phyloP scores from a whole-genome alignment of 2,329 filamentous ascomycete genomes.

The Colletotrichum caudatum region DNA sequence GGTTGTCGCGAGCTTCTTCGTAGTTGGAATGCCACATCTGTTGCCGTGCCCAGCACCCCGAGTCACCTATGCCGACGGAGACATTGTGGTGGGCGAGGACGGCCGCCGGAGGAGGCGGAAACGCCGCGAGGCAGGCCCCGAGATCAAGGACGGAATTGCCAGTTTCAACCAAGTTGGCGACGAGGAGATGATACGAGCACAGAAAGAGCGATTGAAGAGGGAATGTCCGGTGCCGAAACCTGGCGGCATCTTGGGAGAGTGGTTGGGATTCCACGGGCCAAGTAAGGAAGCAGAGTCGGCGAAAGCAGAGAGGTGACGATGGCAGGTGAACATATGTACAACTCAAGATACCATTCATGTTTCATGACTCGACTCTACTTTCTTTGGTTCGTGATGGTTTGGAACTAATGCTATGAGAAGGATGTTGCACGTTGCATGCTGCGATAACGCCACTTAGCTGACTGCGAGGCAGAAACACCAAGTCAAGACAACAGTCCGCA shows the following conservation, averaged over 20 bases:
- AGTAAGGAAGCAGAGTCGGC: slow-evolving; percentile 30
- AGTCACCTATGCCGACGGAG: slow-evolving; percentile 79
- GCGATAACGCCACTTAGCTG: not conserved
- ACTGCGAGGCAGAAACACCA: too few species aligned
- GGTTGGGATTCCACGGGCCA: slow-evolving; percentile 74
- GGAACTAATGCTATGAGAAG: not conserved
- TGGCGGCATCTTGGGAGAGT: slow-evolving; percentile 78
- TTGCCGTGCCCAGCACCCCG: slow-evolving; percentile 91
- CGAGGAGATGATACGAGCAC: slow-evolving; percentile 49
- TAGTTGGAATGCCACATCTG: slow-evolving; percentile 90
- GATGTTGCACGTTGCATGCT: not conserved
- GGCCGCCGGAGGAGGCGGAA: slow-evolving; percentile 60
- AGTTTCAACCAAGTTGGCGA: slow-evolving; percentile 58
- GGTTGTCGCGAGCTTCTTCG: slow-evolving; percentile 87
- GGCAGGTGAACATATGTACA: slow-evolving; percentile 31
- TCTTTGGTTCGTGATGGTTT: not conserved
- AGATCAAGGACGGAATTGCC: slow-evolving; percentile 60
- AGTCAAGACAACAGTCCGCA: too few species aligned
- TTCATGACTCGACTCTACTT: not conserved
- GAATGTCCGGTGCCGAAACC: slow-evolving; percentile 97
- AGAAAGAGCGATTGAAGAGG: slow-evolving; percentile 63
- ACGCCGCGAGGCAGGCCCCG: slow-evolving; percentile 51
- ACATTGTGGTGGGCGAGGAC: slow-evolving; percentile 60
- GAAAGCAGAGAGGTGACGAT: slow-evolving; percentile 28
- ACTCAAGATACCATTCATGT: slow-evolving; percentile 38